Base-by-base conservation (phyloP, 208 protist genomes). In the Crithidia expoeki region DNA sequence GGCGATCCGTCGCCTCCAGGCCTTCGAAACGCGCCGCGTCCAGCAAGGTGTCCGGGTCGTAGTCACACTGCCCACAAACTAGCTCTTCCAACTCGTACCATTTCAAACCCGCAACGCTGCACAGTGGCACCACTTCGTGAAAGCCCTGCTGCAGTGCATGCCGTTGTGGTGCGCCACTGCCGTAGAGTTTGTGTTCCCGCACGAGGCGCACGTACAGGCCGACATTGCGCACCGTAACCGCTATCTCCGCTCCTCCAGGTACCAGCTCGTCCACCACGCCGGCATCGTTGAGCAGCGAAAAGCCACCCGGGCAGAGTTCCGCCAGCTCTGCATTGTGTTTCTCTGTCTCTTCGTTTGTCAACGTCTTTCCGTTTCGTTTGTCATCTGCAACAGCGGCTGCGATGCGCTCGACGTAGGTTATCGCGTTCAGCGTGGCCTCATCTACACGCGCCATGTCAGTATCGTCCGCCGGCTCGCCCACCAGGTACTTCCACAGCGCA, bases 41-140 rank as follows among this genome's bases (percentile, higher is more conserved):
- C 14, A 97, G 70, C 19, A 98, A 80, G n/a, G 71, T 76, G 58
- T 96, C 86, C 4, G 94, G 72, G 81, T 98, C 87, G 81, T 98
- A 95, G 76, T 96, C 90, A 14, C 86, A 86, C 63, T 82, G 77
- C 2, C 96, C 96, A 75, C 94, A 98, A 9, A 98, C 90, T 6
- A 94, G 56, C 51, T 85, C 79, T 77, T 98, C 94, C 23, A 98
- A 76, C 75, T 98, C 93, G 53, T 89, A 86, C 91, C 93, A 97
- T 74, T 94, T 93, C 49, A 97, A 81, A 4, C 86, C 55, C 21
- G 76, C 72, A 4, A 98, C 78, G 10, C 67, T 75, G 58, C 59
- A 71, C 11, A 82, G 50, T 12, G 97, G 92, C 30, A 98, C 84
- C 25, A 98, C 86, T 60, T 89, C 74, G 65, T 89, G 76, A 58